A percentile compares a stretch with the other conserved stretches of the same genome.
Conservation (phyloP, 257 asterid species). For the Coffea canephora region DNA sequence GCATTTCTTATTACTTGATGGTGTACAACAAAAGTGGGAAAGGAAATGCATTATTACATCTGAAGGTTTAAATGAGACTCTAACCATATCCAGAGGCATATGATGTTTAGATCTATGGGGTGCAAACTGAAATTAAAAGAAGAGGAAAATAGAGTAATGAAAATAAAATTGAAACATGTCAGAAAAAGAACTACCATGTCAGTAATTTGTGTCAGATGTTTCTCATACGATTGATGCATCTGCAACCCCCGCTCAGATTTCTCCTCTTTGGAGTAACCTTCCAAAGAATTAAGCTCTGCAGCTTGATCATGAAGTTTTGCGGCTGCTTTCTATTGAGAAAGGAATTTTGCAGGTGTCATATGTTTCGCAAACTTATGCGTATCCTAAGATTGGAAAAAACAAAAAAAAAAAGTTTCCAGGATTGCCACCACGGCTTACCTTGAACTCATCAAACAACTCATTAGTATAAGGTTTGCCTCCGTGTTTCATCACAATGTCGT, state of each 20-base stretch:
- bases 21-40: neutral
- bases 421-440: constrained; percentile 27
- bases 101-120: neutral
- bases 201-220: constrained; percentile 44
- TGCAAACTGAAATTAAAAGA: neutral
- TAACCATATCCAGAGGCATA: neutral
- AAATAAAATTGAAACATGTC: neutral
- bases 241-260: constrained; percentile 44
- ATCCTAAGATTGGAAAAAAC: neutral
- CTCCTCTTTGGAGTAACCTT: constrained; percentile 38
- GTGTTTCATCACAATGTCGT: constrained; percentile 44
- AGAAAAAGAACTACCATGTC: constrained; percentile 44
- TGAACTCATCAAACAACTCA: constrained; percentile 46
- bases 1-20: too few relatives aligned
- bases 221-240: constrained; percentile 40
- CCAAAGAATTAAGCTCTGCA: constrained; percentile 39
- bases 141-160: neutral
- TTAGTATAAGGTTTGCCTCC: constrained; percentile 61
- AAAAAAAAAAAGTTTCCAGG: neutral
- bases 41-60: neutral
- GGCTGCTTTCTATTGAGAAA: constrained; percentile 41
- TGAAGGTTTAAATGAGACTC: too few relatives aligned
- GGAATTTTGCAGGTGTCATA: too few relatives aligned
- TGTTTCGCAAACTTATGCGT: neutral
- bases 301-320: constrained; percentile 42